Evolutionary conservation across 495 filamentous ascomycete species (phyloP), one percentile per base, ranked within the genome.

Genomic region (Penicillium turbatum): DNA sequence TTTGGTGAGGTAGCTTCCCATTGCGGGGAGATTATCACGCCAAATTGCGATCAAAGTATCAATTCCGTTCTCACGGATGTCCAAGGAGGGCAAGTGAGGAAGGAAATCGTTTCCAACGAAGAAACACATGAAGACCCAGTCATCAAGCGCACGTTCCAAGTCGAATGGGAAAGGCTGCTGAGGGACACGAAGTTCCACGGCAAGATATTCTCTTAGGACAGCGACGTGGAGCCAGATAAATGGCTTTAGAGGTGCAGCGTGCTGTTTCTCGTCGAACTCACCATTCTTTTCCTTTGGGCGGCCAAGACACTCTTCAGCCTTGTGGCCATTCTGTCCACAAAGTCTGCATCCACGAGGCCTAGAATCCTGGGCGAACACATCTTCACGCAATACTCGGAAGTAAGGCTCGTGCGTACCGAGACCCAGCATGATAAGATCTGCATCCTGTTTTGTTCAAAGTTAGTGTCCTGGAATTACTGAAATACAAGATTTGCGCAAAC

Each of bases 111-210:
- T 99, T 59, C 93, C 93, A 53, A 99, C 93, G 67, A 99, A 99
- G 73, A 95, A 99, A 76, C 93, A 99, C 92, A 99, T 96, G 71
- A 99, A 99, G 13, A 99, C 90, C 93, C 95, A 97, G 70, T 99
- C 93, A 74, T 99, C 93, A 49, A 99, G 77, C n/a, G 95, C 93
- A 59, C 93, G 82, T 66, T 99, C 93, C 27, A 97, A 76, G 68
- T 99, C 90, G 63, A 89, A 89, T 59, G 82, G 83, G 56, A 90
- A 89, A 40, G 85, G 84, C 45, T 90, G 89, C 30, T 81, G 77
- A 37, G 89, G 87, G 27, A 96, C 83, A 60, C 87, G 78, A 51
- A 99, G 82, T 69, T 99, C 93, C 47, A 84, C 86, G 55, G 84
- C 90, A 49, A 99, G 81, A 67, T 99, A 99, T 71, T 99, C 93